Evolutionary conservation across 1,284 basidiomycete genomes (phyloP).

Genomic region (Microbotryum intermedium): DNA sequence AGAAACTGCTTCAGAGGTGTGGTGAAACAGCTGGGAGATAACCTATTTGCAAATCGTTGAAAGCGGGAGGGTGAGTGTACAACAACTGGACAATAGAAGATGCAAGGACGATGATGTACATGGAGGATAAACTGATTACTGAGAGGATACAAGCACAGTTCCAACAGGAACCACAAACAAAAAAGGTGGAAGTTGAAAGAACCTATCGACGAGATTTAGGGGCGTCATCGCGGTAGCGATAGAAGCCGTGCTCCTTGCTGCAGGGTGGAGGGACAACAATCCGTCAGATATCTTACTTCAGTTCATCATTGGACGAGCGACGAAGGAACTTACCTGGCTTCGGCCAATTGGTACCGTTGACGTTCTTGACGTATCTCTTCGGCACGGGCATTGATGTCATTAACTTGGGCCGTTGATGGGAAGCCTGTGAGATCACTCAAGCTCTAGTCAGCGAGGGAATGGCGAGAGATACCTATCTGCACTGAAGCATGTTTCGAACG

Average conservation of each 20-base stretch:
- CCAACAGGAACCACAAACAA: no score
- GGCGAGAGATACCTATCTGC: neutral
- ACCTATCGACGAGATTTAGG: neutral
- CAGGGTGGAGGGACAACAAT: no score
- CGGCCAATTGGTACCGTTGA: constrained; percentile 49
- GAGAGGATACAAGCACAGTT: no score
- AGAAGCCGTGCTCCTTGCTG: constrained; percentile 6
- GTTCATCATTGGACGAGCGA: neutral
- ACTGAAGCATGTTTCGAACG: neutral
- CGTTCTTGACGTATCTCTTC: constrained; percentile 60
- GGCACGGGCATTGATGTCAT: constrained; percentile 62
- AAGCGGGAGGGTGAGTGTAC: neutral
- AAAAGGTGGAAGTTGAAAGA: neutral
- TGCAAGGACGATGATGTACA: no score
- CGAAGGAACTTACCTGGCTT: constrained; percentile 45
- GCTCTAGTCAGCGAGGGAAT: neutral
- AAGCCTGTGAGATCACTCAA: constrained; percentile 47
- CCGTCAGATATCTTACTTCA: no score
- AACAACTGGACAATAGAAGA: no score
- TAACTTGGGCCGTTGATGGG: constrained; percentile 69
- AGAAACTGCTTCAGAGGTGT: no score
- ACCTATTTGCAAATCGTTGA: neutral
- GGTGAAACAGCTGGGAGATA: neutral
- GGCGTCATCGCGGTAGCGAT: constrained; percentile 4
- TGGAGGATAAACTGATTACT: no score